Conservation (phyloP, 2,329 filamentous ascomycete genomes). For the Clonostachys sp. region DNA sequence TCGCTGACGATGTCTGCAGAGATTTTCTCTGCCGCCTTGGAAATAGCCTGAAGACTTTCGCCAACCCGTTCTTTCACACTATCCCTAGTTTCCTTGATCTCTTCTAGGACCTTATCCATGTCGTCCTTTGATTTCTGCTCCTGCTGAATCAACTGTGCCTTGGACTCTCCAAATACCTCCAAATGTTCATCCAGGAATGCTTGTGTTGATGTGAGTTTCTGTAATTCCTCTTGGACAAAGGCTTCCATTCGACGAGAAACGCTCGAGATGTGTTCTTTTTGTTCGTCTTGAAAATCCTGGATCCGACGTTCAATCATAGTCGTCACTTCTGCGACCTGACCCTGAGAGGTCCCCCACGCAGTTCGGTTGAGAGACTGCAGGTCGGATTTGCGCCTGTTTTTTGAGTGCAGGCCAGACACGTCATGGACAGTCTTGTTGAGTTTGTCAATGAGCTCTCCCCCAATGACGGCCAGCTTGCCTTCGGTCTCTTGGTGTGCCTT, state of each 20-base stretch:
- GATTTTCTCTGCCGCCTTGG: conserved; percentile 80
- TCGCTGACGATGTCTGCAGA: conserved; percentile 85
- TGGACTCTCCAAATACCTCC: conserved; percentile 61
- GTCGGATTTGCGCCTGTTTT: conserved; percentile 80
- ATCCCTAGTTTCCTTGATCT: conserved; percentile 85
- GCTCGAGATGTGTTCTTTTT: conserved; percentile 63
- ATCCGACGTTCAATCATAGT: conserved; percentile 72
- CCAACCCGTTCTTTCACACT: conserved; percentile 84
- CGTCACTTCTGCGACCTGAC: conserved; percentile 72
- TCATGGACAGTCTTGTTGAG: conserved; percentile 75
- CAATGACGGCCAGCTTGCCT: conserved; percentile 66
- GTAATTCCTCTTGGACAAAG: conserved; percentile 73
- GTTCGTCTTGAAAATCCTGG: conserved; percentile 65
- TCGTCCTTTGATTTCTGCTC: conserved; percentile 70
- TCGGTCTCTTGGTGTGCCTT: conserved; percentile 87
- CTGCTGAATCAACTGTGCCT: conserved; percentile 63
- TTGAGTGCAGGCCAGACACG: conserved; percentile 77
- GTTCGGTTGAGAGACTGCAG: conserved; percentile 75
- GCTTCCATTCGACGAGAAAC: conserved; percentile 68
- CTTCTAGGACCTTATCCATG: conserved; percentile 87
- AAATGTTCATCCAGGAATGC: conserved; percentile 67
- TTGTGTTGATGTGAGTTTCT: conserved; percentile 66
- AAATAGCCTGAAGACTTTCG: conserved; percentile 78
- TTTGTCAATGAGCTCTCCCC: conserved; percentile 72
- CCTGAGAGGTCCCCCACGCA: conserved; percentile 73